Percentiles rank a stretch among this genome's conserved stretches.
Evolutionary conservation across 164 flowering plant genomes (phyloP).

Genomic region (Santalum album): DNA sequence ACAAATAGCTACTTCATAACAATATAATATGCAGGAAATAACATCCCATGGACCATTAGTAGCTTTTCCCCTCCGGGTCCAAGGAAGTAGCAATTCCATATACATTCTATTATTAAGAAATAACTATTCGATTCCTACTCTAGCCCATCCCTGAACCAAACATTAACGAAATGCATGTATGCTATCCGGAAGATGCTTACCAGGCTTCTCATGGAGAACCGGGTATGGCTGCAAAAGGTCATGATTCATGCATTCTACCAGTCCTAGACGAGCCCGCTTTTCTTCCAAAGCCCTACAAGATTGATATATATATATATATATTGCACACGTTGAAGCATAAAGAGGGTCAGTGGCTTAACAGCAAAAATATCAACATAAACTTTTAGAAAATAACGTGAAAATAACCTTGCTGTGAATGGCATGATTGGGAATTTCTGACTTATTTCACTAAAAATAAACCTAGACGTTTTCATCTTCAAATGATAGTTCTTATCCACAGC

Average conservation of each 20-base stretch:
- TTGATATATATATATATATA: background rate
- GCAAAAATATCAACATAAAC: no score
- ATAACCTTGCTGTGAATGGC: constrained; percentile 88
- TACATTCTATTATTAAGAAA: no score
- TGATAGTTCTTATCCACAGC: constrained; percentile 90
- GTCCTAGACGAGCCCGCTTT: constrained; percentile 85
- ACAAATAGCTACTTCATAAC: no score
- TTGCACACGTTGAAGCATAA: background rate
- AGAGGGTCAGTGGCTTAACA: background rate
- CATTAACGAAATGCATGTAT: no score
- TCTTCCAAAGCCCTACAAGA: constrained; percentile 71
- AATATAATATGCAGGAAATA: no score
- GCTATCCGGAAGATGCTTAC: no score
- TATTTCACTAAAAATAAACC: constrained; percentile 93
- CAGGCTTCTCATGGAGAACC: constrained; percentile 90
- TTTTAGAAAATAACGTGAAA: background rate
- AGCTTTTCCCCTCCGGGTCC: no score
- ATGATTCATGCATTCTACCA: constrained; percentile 92
- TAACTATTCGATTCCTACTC: no score
- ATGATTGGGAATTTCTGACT: constrained; percentile 82
- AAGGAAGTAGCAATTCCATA: no score
- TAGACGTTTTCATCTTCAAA: constrained; percentile 88
- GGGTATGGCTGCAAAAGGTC: constrained; percentile 96
- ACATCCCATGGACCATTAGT: no score
- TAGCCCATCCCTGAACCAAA: no score